phyloP scores from a whole-genome alignment of 768 basidiomycete genomes.

The Leucosporidium creatinivorum region DNA sequence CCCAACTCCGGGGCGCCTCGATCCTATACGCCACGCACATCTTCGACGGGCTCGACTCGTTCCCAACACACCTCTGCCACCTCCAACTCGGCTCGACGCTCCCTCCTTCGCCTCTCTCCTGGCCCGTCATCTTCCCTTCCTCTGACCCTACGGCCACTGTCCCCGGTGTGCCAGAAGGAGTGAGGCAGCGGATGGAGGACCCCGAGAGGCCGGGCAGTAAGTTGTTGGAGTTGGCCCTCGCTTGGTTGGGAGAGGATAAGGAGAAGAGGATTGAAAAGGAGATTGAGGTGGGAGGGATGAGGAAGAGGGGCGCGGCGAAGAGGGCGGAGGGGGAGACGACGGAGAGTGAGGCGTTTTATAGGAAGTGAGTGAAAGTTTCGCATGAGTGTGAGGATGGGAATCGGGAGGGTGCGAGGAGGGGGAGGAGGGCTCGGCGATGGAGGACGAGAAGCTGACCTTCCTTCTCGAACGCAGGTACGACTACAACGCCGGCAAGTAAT shows the following conservation, averaged over 20 bases:
- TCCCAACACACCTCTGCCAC: conserved; percentile 88
- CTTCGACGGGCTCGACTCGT: conserved; percentile 81
- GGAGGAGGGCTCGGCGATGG: not conserved
- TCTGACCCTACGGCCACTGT: conserved; percentile 39
- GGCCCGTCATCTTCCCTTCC: conserved; percentile 45
- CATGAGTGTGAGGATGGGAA: too few species aligned
- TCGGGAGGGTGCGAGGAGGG: not conserved
- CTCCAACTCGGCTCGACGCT: conserved; percentile 75
- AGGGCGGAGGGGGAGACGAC: conserved; percentile 58
- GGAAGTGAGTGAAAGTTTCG: conserved; percentile 52
- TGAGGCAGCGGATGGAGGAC: conserved; percentile 26
- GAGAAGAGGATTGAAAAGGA: conserved; percentile 45
- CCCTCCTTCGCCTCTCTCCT: conserved; percentile 56
- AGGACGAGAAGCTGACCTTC: not conserved
- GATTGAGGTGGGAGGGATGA: conserved; percentile 51
- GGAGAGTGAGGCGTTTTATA: conserved; percentile 78
- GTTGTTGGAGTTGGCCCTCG: conserved; percentile 67
- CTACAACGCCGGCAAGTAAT: conserved; percentile 13
- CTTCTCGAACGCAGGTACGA: conserved; percentile 18
- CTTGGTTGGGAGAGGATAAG: conserved; percentile 82
- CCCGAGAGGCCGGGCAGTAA: conserved; percentile 38
- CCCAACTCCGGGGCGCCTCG: conserved; percentile 69
- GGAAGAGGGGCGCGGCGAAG: conserved; percentile 54
- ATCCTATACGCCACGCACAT: conserved; percentile 72
- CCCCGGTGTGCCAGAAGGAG: conserved; percentile 20